Conservation (phyloP, 2,329 filamentous ascomycete species). For the Herpotrichia juniperi region DNA sequence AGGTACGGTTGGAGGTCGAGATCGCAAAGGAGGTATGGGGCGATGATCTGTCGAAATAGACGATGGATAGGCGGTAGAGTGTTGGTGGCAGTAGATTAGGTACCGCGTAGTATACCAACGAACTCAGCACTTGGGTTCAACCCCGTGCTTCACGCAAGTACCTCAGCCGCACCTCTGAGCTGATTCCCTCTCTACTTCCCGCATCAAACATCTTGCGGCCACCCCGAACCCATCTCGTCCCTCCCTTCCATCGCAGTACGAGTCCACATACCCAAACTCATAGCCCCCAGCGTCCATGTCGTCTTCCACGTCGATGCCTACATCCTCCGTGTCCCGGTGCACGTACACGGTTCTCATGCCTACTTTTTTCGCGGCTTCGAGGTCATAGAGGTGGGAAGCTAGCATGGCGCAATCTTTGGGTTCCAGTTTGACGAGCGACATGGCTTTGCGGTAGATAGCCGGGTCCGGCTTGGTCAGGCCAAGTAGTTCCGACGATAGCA, state of each 20-base stretch:
- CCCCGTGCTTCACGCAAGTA: no score
- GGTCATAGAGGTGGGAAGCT: slow-evolving; percentile 62
- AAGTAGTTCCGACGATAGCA: slow-evolving; percentile 60
- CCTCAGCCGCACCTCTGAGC: no score
- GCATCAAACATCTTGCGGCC: not conserved
- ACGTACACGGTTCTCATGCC: slow-evolving; percentile 62
- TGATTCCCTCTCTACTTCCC: no score
- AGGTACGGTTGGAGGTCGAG: slow-evolving; percentile 60
- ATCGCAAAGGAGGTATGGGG: slow-evolving; percentile 65
- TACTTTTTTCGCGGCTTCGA: slow-evolving; percentile 54
- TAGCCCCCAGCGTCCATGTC: not conserved
- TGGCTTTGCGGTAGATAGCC: slow-evolving; percentile 53
- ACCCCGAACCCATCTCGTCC: not conserved
- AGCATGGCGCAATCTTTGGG: slow-evolving; percentile 60
- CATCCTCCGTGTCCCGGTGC: slow-evolving; percentile 60
- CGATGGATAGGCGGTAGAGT: not conserved
- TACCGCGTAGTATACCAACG: not conserved
- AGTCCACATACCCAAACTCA: not conserved
- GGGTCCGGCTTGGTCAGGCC: slow-evolving; percentile 53
- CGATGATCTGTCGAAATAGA: slow-evolving; percentile 48
- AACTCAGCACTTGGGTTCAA: not conserved
- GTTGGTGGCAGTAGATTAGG: not conserved
- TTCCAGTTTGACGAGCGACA: slow-evolving; percentile 52
- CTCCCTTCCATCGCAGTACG: not conserved
- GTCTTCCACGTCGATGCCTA: slow-evolving; percentile 50